These are phyloP conservation scores for Tolypocladium guangdongense DNA, from an alignment of 2,329 filamentous ascomycete genomes.

Conservation along the genomic window DNA sequence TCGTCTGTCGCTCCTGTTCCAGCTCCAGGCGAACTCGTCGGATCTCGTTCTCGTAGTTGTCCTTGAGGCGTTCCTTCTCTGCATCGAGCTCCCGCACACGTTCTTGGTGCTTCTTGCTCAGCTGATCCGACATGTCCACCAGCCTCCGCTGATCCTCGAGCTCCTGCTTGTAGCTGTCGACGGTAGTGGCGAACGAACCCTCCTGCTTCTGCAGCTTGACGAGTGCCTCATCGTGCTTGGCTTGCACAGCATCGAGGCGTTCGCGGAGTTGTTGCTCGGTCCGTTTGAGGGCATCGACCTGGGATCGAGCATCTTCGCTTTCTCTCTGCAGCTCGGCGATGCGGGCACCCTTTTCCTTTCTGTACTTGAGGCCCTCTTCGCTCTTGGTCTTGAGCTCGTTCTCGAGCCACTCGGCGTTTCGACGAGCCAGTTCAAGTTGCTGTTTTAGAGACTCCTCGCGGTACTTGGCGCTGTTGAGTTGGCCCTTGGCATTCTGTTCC, in stretches of 20 bases:
- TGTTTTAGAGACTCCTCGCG: constrained; percentile 83
- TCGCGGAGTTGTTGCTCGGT: constrained; percentile 72
- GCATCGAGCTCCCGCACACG: constrained; percentile 60
- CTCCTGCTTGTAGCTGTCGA: constrained; percentile 80
- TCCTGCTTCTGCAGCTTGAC: constrained; percentile 75
- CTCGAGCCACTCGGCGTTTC: constrained; percentile 89
- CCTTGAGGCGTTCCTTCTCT: constrained; percentile 47
- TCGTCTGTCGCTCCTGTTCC: constrained; percentile 40
- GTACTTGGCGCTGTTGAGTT: constrained; percentile 74
- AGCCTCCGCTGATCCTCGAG: constrained; percentile 71
- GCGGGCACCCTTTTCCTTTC: constrained; percentile 87
- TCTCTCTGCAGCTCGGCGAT: constrained; percentile 81
- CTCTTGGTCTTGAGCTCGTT: constrained; percentile 84
- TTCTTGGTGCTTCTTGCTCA: constrained; percentile 59
- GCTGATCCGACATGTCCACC: constrained; percentile 70
- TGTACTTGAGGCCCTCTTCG: constrained; percentile 75
- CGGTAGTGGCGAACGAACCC: constrained; percentile 68
- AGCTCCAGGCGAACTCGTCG: constrained; percentile 45
- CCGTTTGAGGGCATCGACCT: constrained; percentile 65
- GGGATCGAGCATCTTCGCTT: constrained; percentile 73
- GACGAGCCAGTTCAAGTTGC: constrained; percentile 78
- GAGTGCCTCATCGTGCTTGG: constrained; percentile 78
- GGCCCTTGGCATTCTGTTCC: constrained; percentile 70
- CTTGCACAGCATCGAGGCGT: constrained; percentile 71
- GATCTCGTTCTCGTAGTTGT: constrained; percentile 53